Base-by-base conservation (phyloP, 228 moss, liverwort and hornwort species). In the Sphagnum magellanicum region DNA sequence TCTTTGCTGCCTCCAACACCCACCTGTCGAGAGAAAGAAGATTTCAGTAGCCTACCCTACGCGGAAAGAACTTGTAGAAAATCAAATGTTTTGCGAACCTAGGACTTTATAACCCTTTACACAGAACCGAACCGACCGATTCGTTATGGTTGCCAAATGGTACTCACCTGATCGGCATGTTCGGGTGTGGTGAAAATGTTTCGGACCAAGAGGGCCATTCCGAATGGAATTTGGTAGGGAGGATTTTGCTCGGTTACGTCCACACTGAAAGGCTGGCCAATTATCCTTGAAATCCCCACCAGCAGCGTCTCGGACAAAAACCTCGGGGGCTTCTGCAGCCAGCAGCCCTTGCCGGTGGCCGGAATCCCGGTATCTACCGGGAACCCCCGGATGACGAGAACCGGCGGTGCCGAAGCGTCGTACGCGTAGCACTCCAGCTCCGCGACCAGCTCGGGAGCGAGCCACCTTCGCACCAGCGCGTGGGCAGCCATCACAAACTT, bases 281-380 rank as follows among this genome's bases (percentile, higher is more conserved):
- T 68, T 0, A 77, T 67, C 51, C 77, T 57, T 6, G 68, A 74
- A 58, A 84, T 82, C 16, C 84, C 88, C 32, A 79, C 6, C 71
- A 88, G 7, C 84, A 81, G 84, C 4, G 81, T 72, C 81, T 88
- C 82, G 65, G 81, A 81, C 76, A 84, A 62, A 53, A n/a, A 88
- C n/a, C 50, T 78, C 49, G 81, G 77, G 15, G 63, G 48, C 15
- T 75, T 75, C 11, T 77, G 85, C 85, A 16, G 12, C 0, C 14
- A 50, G 6, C 0, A 46, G 55, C 50, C 4, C 62, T 0, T 77
- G 6, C 53, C 69, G 10, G 79, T 88, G 6, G 79, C 81, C 8
- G 88, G 85, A 11, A 88, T 16, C 6, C 79, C 77, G 4, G 49
- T 72, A 61, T 84, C 85, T 4, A 84, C 78, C n/a, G 82, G 85